These are phyloP conservation scores for Sclerotinia sclerotiorum DNA, from an alignment of 2,329 filamentous ascomycete genomes.

Conservation along the genomic window DNA sequence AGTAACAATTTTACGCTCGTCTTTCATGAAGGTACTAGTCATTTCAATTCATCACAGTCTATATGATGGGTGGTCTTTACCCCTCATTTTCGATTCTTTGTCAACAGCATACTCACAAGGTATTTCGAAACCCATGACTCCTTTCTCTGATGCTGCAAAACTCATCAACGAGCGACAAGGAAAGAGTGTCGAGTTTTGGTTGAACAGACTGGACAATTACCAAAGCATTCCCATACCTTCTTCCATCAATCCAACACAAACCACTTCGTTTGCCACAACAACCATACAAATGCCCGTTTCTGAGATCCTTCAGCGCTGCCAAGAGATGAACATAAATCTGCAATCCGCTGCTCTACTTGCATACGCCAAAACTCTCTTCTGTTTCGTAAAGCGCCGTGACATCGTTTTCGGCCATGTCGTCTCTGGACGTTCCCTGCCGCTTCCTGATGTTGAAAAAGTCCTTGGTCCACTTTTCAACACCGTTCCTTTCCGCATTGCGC, in stretches of 20 bases:
- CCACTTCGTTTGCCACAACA: not conserved
- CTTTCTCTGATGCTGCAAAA: conserved; percentile 3
- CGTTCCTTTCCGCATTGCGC: conserved; percentile 33
- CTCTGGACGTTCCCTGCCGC: conserved; percentile 41
- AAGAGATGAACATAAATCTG: conserved; percentile 8
- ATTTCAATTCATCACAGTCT: conserved; percentile 55
- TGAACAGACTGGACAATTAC: not conserved
- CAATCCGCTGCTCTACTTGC: conserved; percentile 11
- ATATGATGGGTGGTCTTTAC: conserved; percentile 54
- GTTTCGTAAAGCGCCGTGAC: conserved; percentile 45
- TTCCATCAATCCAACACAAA: not conserved
- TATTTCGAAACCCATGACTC: not conserved
- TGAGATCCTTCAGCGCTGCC: conserved; percentile 2
- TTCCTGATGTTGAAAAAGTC: conserved; percentile 37
- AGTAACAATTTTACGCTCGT: not conserved
- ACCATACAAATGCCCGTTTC: conserved; percentile 3
- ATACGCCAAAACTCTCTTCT: conserved; percentile 10
- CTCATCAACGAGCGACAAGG: conserved; percentile 4
- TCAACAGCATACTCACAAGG: not conserved
- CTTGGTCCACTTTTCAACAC: conserved; percentile 39
- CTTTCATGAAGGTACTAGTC: conserved; percentile 44
- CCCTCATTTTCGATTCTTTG: conserved; percentile 33
- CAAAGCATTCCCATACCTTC: not conserved
- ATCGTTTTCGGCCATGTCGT: conserved; percentile 44
- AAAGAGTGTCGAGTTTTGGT: conserved; percentile 12